Conservation (phyloP, 805 yeast species). For the Candida yuanshanica region DNA sequence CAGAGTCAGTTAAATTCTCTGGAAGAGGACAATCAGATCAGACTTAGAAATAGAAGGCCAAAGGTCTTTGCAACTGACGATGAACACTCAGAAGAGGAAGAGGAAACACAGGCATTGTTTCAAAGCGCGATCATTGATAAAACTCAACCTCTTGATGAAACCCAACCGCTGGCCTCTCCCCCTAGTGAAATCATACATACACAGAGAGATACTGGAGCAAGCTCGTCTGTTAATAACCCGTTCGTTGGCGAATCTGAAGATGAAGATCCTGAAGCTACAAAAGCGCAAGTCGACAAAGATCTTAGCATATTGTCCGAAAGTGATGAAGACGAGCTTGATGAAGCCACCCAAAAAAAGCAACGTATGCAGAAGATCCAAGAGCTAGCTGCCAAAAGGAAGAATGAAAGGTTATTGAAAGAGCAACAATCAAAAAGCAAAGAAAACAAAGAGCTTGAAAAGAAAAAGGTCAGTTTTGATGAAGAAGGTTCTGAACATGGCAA, state of each 20-base stretch:
- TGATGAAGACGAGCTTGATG: not conserved
- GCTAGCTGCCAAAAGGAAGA: slow-evolving; percentile 18
- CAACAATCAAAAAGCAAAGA: slow-evolving; percentile 12
- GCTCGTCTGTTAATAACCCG: slow-evolving; percentile 1
- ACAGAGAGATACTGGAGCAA: not conserved
- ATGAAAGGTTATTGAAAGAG: slow-evolving; percentile 16
- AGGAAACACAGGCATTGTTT: not conserved
- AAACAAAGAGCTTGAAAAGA: slow-evolving; percentile 6
- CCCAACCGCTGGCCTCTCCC: not conserved
- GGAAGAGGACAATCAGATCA: not conserved
- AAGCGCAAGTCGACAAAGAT: slow-evolving; percentile 1
- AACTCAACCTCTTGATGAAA: not conserved
- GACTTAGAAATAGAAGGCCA: not conserved
- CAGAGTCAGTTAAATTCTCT: not conserved
- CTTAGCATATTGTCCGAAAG: not conserved
- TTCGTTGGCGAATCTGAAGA: slow-evolving; percentile 16
- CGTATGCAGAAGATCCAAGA: slow-evolving; percentile 13
- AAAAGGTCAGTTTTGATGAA: slow-evolving; percentile 1
- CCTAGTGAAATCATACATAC: not conserved
- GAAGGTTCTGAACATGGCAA: slow-evolving; percentile 7
- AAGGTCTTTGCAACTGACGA: not conserved
- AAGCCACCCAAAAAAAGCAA: slow-evolving; percentile 4
- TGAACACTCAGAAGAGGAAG: not conserved
- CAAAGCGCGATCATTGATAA: not conserved
- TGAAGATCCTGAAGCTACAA: slow-evolving; percentile 1